These are phyloP conservation scores for Fraxinus greggii DNA, from an alignment of 305 asterid genomes.

Conservation along the genomic window DNA sequence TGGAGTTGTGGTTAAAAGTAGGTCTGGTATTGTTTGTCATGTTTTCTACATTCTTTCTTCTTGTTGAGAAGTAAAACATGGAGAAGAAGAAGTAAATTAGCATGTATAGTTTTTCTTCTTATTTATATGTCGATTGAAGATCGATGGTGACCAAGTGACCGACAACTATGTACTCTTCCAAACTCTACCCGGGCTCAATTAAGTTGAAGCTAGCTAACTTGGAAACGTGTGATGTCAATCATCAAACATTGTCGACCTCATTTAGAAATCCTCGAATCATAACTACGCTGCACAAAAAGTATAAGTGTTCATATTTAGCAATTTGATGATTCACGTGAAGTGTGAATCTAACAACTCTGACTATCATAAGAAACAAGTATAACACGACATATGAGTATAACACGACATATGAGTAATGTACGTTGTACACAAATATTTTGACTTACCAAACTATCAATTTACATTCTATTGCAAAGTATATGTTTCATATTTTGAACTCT, in stretches of 20 bases:
- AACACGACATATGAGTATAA: too few relatives aligned
- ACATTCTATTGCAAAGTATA: not conserved
- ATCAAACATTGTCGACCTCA: not conserved
- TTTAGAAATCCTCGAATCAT: not conserved
- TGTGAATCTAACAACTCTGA: too few relatives aligned
- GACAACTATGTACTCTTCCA: not conserved
- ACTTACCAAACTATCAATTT: not conserved
- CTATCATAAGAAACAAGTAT: too few relatives aligned
- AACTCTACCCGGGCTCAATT: not conserved
- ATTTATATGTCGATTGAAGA: not conserved
- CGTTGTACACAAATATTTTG: not conserved
- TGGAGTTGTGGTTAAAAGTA: conserved; percentile 30
- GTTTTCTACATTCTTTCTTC: conserved; percentile 25
- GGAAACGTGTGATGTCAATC: not conserved
- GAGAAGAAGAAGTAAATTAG: not conserved
- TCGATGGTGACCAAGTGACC: not conserved
- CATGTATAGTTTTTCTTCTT: not conserved
- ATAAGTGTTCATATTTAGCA: not conserved
- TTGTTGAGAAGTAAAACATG: not conserved
- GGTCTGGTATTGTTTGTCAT: conserved; percentile 41
- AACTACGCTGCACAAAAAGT: not conserved
- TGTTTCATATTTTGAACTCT: too few relatives aligned
- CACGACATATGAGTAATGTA: not conserved
- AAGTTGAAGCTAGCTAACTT: not conserved
- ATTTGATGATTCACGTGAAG: not conserved